A percentile compares a stretch with the other conserved stretches of the same genome.
Conservation (phyloP, 805 yeast genomes). For the Jamesozyma spencerorum region DNA sequence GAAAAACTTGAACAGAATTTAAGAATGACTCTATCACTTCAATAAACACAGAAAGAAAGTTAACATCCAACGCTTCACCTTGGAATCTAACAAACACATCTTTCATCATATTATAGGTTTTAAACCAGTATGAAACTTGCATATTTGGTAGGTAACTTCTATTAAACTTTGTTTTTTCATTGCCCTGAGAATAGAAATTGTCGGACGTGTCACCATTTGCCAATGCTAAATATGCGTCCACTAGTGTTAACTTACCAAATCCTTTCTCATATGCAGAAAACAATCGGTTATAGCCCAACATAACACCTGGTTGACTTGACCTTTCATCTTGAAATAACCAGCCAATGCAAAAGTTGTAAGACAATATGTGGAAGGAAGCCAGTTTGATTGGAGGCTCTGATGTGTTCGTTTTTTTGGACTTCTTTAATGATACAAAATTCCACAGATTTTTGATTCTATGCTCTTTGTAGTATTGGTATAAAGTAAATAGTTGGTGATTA, state of each 20-base stretch:
- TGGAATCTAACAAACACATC: slow-evolving; percentile 43
- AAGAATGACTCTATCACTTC: slow-evolving; percentile 44
- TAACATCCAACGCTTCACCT: slow-evolving; percentile 66
- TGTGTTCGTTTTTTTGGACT: slow-evolving; percentile 1
- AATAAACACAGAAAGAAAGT: slow-evolving; percentile 48
- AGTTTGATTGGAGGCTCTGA: slow-evolving; percentile 22
- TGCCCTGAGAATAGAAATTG: slow-evolving; percentile 38
- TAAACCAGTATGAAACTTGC: slow-evolving; percentile 38
- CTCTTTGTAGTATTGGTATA: slow-evolving; percentile 13
- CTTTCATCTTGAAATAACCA: slow-evolving; percentile 55
- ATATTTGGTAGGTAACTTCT: slow-evolving; percentile 62
- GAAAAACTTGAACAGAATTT: slow-evolving; percentile 39
- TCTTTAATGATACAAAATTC: slow-evolving; percentile 5
- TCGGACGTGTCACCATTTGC: slow-evolving; percentile 52
- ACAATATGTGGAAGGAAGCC: slow-evolving; percentile 47
- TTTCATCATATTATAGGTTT: slow-evolving; percentile 28
- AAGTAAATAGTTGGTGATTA: slow-evolving; percentile 11
- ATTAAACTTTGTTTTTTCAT: slow-evolving; percentile 42
- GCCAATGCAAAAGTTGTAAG: slow-evolving; percentile 64
- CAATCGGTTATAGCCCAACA: slow-evolving; percentile 66
- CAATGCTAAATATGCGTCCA: slow-evolving; percentile 60
- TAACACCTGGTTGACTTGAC: slow-evolving; percentile 54
- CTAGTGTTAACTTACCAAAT: slow-evolving; percentile 58
- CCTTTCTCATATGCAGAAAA: slow-evolving; percentile 54
- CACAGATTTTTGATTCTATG: slow-evolving; percentile 11